Evolutionary conservation across 2,329 filamentous ascomycete species (phyloP), one percentile per base, ranked within the genome.

Genomic region (Septoria petroselini): DNA sequence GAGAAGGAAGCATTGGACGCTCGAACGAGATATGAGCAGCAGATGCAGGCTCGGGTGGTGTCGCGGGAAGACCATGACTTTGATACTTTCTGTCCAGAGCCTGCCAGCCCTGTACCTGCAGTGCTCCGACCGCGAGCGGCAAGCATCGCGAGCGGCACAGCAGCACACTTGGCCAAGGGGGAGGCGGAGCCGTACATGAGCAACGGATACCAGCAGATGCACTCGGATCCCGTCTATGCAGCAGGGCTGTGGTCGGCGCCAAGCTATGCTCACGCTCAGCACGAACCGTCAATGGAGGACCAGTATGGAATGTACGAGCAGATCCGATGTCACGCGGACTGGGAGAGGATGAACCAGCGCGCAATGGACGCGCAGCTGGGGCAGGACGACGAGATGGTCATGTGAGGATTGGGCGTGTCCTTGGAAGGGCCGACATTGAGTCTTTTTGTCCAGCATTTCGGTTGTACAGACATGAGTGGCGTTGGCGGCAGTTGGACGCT

Each of bases 101-200:
- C 62, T 19, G 59, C 62, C 43, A 58, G 50, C 29, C 60, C 59
- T 6, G 62, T 63, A 21, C 62, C 61, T 14, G 60, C 62, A 7
- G 58, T 61, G 15, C 59, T 62, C 15, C 49, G 63, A 8, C 58
- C 65, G 54, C 60, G 62, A 30, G 59, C 60, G 17, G 63, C 59
- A 8, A 62, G 60, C 12, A 64, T 65, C 17, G 56, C 58, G 3
- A 55, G 52, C 48, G 49, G 50, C 41, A 50, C 7, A 42, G 50
- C 31, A 44, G 50, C 31, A 25, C 43, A 33, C 35, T 50, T 47
- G 35, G 46, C 21, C 41, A 52, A 25, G 55, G 68, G 37, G 27
- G 60, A 60, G 53, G 81, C 80, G 31, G 88, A 94, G 68, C 89
- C 89, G 0, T 95, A 95, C 69, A 94, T 95, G 80, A 69, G 80